Evolutionary conservation across 768 basidiomycete species (phyloP).

Genomic region (Leccinum pellstonianum): DNA sequence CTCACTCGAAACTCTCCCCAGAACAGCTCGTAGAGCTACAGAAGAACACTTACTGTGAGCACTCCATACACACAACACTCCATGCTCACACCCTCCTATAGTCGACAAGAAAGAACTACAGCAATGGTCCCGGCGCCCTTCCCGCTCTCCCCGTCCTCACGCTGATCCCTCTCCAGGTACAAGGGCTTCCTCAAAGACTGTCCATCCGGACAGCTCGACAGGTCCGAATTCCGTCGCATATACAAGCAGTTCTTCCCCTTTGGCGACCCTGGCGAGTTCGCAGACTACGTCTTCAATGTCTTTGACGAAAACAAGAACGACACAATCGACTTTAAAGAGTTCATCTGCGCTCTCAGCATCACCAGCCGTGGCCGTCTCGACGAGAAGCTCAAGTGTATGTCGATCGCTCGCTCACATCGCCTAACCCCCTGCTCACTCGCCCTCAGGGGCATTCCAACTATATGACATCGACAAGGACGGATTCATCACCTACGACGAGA

Average conservation of each 20-base stretch:
- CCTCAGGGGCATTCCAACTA: conserved; percentile 95
- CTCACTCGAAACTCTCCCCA: conserved; percentile 90
- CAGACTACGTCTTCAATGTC: conserved; percentile 98
- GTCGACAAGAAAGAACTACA: conserved; percentile 97
- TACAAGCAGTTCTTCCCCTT: conserved; percentile 99
- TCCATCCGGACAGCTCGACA: conserved; percentile 94
- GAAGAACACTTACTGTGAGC: conserved; percentile 95
- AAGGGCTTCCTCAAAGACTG: conserved; percentile 99
- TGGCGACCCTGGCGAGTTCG: conserved; percentile 94
- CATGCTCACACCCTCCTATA: conserved; percentile 35
- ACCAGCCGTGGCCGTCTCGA: conserved; percentile 91
- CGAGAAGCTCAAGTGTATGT: conserved; percentile 96
- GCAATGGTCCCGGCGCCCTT: conserved; percentile 63
- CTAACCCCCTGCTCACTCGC: conserved; percentile 13
- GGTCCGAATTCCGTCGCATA: conserved; percentile 92
- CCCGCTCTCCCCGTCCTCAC: conserved; percentile 1
- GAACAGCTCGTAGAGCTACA: conserved; percentile 95
- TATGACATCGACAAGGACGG: conserved; percentile 99
- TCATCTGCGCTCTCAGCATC: conserved; percentile 95
- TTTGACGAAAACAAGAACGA: conserved; percentile 95
- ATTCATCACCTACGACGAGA: conserved; percentile 96
- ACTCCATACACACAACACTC: background rate
- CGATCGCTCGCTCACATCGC: conserved; percentile 31
- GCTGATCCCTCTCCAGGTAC: conserved; percentile 60
- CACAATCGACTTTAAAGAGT: conserved; percentile 99